A percentile compares a stretch with the other conserved stretches of the same genome.
phyloP scores from a whole-genome alignment of 2,329 filamentous ascomycete species.

The Exophiala bonariae region DNA sequence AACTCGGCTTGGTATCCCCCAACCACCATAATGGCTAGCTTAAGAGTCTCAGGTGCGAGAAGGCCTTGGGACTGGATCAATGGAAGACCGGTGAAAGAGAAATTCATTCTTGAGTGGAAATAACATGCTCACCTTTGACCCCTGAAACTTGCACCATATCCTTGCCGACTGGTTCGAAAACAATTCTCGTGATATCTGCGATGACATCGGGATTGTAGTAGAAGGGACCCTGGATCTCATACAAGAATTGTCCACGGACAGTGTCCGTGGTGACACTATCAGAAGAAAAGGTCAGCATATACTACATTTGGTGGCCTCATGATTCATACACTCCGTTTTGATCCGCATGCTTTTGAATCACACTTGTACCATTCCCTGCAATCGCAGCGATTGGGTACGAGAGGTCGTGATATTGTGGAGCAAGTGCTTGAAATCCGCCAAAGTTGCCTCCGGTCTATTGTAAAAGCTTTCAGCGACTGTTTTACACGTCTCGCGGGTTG shows the following conservation, averaged over 20 bases:
- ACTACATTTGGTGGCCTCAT: no score
- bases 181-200: constrained; percentile 39
- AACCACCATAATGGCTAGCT: constrained; percentile 49
- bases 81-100: no score
- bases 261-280: constrained; percentile 34
- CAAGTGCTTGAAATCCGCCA: constrained; percentile 34
- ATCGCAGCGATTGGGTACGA: constrained; percentile 49
- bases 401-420: constrained; percentile 31
- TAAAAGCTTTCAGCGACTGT: no score
- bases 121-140: constrained; percentile 37
- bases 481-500: no score
- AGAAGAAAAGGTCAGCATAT: no score
- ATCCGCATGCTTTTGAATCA: constrained; percentile 48
- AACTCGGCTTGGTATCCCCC: constrained; percentile 50
- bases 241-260: constrained; percentile 48
- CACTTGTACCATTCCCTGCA: constrained; percentile 41
- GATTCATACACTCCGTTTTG: constrained; percentile 36
- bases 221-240: constrained; percentile 49
- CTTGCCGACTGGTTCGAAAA: constrained; percentile 34
- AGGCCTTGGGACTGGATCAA: constrained; percentile 37
- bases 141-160: constrained; percentile 41
- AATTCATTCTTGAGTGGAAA: no score
- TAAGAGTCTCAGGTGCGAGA: constrained; percentile 51
- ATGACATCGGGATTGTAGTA: constrained; percentile 51
- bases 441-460: constrained; percentile 43